Percentiles rank a stretch among this genome's conserved stretches.
Conservation (phyloP, 2,329 filamentous ascomycete species). For the Dryadomyces quercivorus region DNA sequence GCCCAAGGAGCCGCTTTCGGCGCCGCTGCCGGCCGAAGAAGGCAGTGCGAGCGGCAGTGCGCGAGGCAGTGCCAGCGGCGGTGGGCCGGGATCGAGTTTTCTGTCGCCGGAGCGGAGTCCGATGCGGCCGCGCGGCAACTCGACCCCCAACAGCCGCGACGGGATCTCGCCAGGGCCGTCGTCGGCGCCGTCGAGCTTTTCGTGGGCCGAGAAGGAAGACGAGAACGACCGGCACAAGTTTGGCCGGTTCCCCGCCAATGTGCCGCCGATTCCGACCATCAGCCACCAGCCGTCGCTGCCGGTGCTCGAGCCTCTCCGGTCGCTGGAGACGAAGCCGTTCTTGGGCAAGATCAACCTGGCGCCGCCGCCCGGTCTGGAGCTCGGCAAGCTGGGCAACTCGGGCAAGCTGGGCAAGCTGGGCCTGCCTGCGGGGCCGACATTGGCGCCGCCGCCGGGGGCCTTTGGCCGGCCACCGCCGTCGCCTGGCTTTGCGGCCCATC, state of each 20-base stretch:
- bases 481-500: conserved; percentile 30
- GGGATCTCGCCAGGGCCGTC: conserved; percentile 50
- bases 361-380: neutral
- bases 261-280: neutral
- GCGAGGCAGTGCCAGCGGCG: conserved; percentile 16
- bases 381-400: neutral
- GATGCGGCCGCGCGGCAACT: conserved; percentile 37
- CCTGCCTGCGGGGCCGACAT: neutral
- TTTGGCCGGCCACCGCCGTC: conserved; percentile 13
- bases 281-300: neutral
- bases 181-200: conserved; percentile 52
- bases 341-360: neutral
- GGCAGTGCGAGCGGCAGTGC: conserved; percentile 16
- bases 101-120: conserved; percentile 28
- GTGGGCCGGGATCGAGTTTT: conserved; percentile 13
- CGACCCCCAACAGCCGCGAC: conserved; percentile 33
- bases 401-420: neutral
- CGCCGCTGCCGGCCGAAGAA: conserved; percentile 44
- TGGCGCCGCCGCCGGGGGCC: neutral
- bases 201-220: conserved; percentile 41
- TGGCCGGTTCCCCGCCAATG: conserved; percentile 26
- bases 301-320: neutral
- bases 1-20: conserved; percentile 46
- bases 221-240: conserved; percentile 26
- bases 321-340: neutral